Conservation (phyloP, 495 filamentous ascomycete genomes). For the Delitschia confertaspora region DNA sequence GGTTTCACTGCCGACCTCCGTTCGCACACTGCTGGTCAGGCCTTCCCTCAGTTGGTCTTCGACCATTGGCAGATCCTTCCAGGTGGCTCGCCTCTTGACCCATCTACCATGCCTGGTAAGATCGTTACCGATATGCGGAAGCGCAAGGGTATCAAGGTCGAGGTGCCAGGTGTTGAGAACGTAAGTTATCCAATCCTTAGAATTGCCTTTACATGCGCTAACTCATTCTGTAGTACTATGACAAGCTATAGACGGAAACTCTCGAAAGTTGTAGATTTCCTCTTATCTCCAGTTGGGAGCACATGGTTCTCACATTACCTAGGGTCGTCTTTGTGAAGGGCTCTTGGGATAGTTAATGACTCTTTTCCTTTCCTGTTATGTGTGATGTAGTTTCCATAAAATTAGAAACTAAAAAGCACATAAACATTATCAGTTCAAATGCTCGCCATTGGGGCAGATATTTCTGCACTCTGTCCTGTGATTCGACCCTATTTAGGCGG, state of each 20-base stretch:
- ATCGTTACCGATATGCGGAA: conserved; percentile 86
- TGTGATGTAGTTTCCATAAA: conserved; percentile 27
- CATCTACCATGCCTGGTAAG: conserved; percentile 73
- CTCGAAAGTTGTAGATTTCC: conserved; percentile 30
- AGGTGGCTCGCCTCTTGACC: conserved; percentile 87
- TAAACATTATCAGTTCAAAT: conserved; percentile 24
- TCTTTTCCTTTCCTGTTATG: conserved; percentile 22
- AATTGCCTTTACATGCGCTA: conserved; percentile 37
- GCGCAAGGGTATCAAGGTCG: conserved; percentile 98
- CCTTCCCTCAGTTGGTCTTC: conserved; percentile 97
- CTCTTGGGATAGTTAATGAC: conserved; percentile 14
- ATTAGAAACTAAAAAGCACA: conserved; percentile 20
- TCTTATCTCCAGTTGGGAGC: conserved; percentile 17
- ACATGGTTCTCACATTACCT: conserved; percentile 9
- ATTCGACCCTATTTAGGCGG: too few species aligned
- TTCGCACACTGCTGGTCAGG: conserved; percentile 85
- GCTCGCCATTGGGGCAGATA: too few species aligned
- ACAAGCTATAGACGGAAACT: conserved; percentile 72
- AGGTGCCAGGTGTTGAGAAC: conserved; percentile 82
- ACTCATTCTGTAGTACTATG: conserved; percentile 73
- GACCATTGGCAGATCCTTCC: conserved; percentile 95
- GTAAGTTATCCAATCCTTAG: conserved; percentile 52
- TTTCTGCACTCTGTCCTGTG: too few species aligned
- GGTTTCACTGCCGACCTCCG: conserved; percentile 98
- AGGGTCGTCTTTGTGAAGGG: conserved; percentile 5